Conservation (phyloP, 1,139 yeast species). For the Sugiyamaella paludigena region DNA sequence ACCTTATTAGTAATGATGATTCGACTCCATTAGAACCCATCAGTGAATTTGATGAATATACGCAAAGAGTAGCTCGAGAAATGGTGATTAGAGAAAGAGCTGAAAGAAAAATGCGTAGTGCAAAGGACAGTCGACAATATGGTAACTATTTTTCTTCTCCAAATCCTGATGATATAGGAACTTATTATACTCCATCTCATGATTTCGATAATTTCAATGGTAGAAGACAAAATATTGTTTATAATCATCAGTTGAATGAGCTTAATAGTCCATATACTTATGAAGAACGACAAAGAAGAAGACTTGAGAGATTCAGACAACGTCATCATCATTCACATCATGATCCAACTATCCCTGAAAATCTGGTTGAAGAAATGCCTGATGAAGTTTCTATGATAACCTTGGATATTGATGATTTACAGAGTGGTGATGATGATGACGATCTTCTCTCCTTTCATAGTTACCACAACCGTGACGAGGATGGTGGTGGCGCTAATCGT, state of each 20-base stretch:
- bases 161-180: conserved; percentile 14
- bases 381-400: conserved; percentile 27
- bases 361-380: conserved; percentile 17
- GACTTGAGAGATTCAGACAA: conserved; percentile 3
- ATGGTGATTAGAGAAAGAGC: conserved; percentile 34
- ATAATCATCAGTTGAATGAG: conserved; percentile 30
- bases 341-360: conserved; percentile 5
- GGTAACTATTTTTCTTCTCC: conserved; percentile 31
- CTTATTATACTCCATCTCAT: conserved; percentile 28
- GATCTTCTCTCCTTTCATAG: conserved; percentile 13
- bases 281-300: conserved; percentile 22
- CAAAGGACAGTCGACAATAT: conserved; percentile 23
- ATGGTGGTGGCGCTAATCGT: not conserved
- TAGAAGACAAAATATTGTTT: conserved; percentile 29
- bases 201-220: conserved; percentile 32
- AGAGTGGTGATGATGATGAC: conserved; percentile 24
- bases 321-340: conserved; percentile 2
- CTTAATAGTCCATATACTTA: conserved; percentile 28
- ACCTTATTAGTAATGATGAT: not conserved
- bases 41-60: conserved; percentile 43
- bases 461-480: conserved; percentile 9
- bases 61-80: conserved; percentile 37
- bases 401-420: conserved; percentile 28
- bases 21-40: conserved; percentile 15
- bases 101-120: conserved; percentile 27